Conservation (phyloP, 805 yeast genomes). For the Zygotorulaspora chibaensis region DNA sequence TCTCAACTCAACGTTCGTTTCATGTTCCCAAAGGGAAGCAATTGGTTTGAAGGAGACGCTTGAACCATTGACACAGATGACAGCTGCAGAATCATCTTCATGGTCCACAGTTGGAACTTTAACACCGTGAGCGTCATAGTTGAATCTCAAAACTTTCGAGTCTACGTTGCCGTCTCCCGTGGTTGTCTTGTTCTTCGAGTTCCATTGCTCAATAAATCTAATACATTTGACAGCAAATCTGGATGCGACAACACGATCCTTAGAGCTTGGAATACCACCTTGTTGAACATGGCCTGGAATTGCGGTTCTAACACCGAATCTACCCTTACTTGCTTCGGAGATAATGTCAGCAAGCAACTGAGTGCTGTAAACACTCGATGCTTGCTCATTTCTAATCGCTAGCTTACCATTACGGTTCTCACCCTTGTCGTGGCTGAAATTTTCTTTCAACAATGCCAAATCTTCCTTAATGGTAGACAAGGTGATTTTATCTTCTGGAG, state of each 20-base stretch:
- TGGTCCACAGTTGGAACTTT: constrained; percentile 44
- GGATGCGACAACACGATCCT: constrained; percentile 86
- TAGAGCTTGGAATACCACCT: constrained; percentile 92
- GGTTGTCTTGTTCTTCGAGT: constrained; percentile 33
- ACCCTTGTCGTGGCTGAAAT: constrained; percentile 71
- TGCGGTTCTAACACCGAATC: constrained; percentile 89
- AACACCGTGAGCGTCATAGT: constrained; percentile 44
- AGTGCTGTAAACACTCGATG: constrained; percentile 78
- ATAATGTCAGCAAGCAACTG: constrained; percentile 79
- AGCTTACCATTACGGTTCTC: constrained; percentile 80
- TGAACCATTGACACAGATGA: constrained; percentile 69
- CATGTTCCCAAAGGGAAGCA: constrained; percentile 51
- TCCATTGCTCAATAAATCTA: constrained; percentile 74
- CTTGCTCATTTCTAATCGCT: constrained; percentile 75
- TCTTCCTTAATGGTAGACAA: constrained; percentile 71
- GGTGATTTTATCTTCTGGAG: constrained; percentile 79
- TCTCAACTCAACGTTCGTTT: constrained; percentile 57
- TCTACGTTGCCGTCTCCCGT: constrained; percentile 38
- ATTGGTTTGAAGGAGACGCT: constrained; percentile 55
- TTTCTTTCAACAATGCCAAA: constrained; percentile 60
- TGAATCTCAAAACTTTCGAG: constrained; percentile 47
- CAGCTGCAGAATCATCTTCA: constrained; percentile 47
- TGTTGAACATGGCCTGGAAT: constrained; percentile 98
- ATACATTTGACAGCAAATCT: constrained; percentile 88
- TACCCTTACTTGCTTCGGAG: constrained; percentile 68